A percentile compares a stretch with the other conserved stretches of the same genome.
Evolutionary conservation across 2,329 filamentous ascomycete genomes (phyloP).

Genomic region (Aspergillus brasiliensis): DNA sequence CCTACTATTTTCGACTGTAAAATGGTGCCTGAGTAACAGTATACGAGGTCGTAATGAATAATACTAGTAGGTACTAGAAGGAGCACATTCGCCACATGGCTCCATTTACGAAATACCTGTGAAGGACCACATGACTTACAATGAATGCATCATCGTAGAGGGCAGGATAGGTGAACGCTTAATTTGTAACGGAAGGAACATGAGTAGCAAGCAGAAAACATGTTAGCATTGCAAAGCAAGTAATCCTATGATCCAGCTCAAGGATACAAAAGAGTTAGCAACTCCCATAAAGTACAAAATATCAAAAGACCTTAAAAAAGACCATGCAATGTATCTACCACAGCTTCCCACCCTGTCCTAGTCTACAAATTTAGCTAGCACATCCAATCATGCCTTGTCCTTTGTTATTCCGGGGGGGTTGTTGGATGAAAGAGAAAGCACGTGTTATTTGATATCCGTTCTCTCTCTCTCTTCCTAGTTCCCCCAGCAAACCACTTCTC

Average conservation of each 20-base stretch:
- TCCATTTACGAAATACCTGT: too few species aligned
- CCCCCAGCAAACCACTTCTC: neutral
- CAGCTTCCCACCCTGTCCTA: conserved; percentile 13
- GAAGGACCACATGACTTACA: too few species aligned
- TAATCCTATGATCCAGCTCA: conserved; percentile 20
- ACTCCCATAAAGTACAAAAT: conserved; percentile 28
- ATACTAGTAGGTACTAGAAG: too few species aligned
- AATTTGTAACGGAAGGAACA: neutral
- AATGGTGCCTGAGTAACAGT: too few species aligned
- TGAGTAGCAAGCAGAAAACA: conserved; percentile 7
- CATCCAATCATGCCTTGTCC: conserved; percentile 5
- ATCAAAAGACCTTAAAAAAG: conserved; percentile 17
- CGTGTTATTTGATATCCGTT: neutral
- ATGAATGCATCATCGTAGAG: too few species aligned
- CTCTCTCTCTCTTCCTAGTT: neutral
- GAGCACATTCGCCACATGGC: too few species aligned
- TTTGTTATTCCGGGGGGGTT: neutral
- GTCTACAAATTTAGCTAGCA: conserved; percentile 13
- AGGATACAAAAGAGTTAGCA: conserved; percentile 16
- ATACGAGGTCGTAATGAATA: too few species aligned
- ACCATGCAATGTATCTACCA: conserved; percentile 29
- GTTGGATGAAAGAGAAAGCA: neutral
- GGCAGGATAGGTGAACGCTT: too few species aligned
- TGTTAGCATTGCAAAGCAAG: conserved; percentile 22
- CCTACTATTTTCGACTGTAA: too few species aligned